Percentiles rank a stretch among this genome's conserved stretches.
These are phyloP conservation scores for Malania oleifera DNA, from an alignment of 164 flowering plant genomes.

Conservation along the genomic window DNA sequence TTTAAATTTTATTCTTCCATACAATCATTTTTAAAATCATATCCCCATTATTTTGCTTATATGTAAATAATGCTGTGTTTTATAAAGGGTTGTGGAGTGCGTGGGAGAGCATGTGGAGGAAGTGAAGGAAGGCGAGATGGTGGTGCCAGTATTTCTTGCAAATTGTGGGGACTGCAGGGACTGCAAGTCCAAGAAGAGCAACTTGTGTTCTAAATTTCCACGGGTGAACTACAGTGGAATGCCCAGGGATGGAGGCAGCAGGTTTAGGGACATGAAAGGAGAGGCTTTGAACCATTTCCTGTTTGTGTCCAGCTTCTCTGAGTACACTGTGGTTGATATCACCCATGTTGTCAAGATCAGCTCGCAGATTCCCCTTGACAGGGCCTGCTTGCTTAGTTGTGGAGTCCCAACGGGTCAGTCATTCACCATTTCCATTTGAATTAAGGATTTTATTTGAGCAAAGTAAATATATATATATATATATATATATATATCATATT, in stretches of 20 bases:
- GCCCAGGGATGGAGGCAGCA: constrained; percentile 48
- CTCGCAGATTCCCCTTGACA: constrained; percentile 34
- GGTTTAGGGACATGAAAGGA: constrained; percentile 43
- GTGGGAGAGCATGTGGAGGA: constrained; percentile 56
- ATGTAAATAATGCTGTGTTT: no score
- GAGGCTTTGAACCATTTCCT: constrained; percentile 36
- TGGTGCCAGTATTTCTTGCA: constrained; percentile 44
- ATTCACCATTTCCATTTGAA: background rate
- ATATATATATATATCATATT: no score
- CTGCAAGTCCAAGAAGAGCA: constrained; percentile 51
- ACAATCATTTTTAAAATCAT: no score
- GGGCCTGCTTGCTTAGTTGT: constrained; percentile 64
- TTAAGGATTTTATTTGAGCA: no score
- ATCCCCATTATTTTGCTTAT: no score
- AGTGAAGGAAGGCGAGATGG: constrained; percentile 52
- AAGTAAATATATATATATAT: no score
- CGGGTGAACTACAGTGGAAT: constrained; percentile 10
- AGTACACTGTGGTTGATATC: constrained; percentile 62
- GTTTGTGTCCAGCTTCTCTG: constrained; percentile 47
- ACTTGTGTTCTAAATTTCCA: constrained; percentile 33
- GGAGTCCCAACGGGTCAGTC: constrained; percentile 54
- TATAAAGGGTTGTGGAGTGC: constrained; percentile 57
- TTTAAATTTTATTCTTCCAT: no score
- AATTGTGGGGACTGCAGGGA: constrained; percentile 57
- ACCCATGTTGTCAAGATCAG: constrained; percentile 35